Conservation (phyloP, 2,329 filamentous ascomycete genomes). For the Penicillium sp. region DNA sequence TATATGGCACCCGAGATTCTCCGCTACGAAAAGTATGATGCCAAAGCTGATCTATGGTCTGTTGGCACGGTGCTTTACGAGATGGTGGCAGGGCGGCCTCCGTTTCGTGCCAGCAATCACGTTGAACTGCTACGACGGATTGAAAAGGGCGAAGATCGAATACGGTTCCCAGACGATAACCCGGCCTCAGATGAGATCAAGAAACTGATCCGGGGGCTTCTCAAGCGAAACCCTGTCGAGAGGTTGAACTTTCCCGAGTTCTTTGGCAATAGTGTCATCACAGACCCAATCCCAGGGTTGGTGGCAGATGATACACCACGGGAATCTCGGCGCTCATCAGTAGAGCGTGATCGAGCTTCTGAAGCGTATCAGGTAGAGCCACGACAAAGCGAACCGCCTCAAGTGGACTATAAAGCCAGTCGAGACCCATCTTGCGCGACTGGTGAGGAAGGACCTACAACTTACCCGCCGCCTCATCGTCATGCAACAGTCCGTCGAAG, state of each 20-base stretch:
- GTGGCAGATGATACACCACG: slow-evolving; percentile 66
- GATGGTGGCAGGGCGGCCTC: slow-evolving; percentile 85
- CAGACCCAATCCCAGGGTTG: slow-evolving; percentile 69
- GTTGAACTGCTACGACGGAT: slow-evolving; percentile 91
- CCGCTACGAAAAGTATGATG: slow-evolving; percentile 94
- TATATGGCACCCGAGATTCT: slow-evolving; percentile 99
- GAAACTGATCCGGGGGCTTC: slow-evolving; percentile 66
- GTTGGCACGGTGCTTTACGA: slow-evolving; percentile 93
- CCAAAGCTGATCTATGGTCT: slow-evolving; percentile 95
- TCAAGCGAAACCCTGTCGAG: slow-evolving; percentile 81
- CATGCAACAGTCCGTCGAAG: slow-evolving; percentile 31
- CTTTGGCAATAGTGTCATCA: slow-evolving; percentile 69
- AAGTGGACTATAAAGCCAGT: slow-evolving; percentile 15
- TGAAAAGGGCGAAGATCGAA: slow-evolving; percentile 77
- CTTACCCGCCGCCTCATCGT: slow-evolving; percentile 31
- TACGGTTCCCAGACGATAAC: slow-evolving; percentile 71
- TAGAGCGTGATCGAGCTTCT: slow-evolving; percentile 10
- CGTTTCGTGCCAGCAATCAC: slow-evolving; percentile 88
- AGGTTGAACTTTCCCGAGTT: slow-evolving; percentile 81
- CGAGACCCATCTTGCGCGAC: slow-evolving; percentile 22
- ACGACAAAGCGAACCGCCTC: slow-evolving; percentile 13
- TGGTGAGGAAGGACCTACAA: slow-evolving; percentile 19
- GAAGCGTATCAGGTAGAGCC: slow-evolving; percentile 15
- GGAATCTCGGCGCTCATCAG: slow-evolving; percentile 15
- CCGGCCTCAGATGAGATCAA: slow-evolving; percentile 71